Conservation (phyloP, 257 asterid genomes). For the Datura wrightii region DNA sequence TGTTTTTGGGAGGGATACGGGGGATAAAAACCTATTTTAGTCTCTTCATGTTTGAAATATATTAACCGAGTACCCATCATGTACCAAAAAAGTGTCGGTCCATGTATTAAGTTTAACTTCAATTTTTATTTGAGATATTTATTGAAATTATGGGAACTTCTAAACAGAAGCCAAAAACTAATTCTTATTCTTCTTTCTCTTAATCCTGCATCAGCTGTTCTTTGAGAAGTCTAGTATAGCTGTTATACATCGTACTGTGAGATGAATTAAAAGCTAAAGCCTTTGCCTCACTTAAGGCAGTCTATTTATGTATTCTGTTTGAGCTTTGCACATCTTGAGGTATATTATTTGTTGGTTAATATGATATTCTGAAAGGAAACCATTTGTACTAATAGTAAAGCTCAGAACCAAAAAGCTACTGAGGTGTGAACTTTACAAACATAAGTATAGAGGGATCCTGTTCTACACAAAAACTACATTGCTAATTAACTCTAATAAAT, state of each 20-base stretch:
- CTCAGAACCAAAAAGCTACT: background rate
- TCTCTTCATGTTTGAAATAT: conserved; percentile 6
- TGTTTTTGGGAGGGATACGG: background rate
- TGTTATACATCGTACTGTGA: background rate
- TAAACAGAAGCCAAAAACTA: conserved; percentile 4
- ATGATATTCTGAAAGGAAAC: background rate
- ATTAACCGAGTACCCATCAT: background rate
- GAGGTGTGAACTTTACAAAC: conserved; percentile 17
- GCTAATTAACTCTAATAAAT: too few relatives aligned
- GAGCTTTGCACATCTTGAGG: background rate
- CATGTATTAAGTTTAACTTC: background rate
- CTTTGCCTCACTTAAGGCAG: background rate
- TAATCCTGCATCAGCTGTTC: conserved; percentile 10
- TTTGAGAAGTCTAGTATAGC: conserved; percentile 10
- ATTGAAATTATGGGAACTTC: conserved; percentile 11
- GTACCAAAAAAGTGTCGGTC: background rate
- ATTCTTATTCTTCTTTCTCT: conserved; percentile 10
- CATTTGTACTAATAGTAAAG: conserved; percentile 14
- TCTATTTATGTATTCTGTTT: background rate
- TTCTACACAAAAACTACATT: too few relatives aligned
- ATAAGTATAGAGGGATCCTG: background rate
- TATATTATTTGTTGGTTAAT: conserved; percentile 24
- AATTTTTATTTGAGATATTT: background rate
- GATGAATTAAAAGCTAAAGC: background rate
- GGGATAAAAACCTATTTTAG: conserved; percentile 5